Evolutionary conservation across 805 yeast species (phyloP).

Genomic region (Wickerhamomyces rabaulensis): DNA sequence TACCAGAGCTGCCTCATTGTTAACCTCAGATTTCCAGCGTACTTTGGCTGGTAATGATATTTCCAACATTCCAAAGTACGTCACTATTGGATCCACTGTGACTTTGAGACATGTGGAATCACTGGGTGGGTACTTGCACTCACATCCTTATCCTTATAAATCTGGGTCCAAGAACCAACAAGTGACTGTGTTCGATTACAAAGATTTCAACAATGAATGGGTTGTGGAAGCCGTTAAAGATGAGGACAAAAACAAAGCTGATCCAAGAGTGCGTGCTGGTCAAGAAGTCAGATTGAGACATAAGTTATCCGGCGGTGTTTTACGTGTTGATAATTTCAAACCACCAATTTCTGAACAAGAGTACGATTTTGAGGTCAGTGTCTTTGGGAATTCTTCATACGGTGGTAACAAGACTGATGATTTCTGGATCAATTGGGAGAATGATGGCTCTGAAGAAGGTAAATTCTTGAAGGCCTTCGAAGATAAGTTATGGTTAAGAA

Average conservation of each 20-base stretch:
- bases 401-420: conserved; percentile 65
- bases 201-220: conserved; percentile 69
- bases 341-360: conserved; percentile 93
- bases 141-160: conserved; percentile 60
- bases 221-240: conserved; percentile 42
- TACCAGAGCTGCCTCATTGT: conserved; percentile 53
- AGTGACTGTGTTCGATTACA: conserved; percentile 64
- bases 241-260: conserved; percentile 23
- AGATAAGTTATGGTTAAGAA: conserved; percentile 64
- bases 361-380: conserved; percentile 77
- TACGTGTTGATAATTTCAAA: conserved; percentile 62
- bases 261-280: conserved; percentile 24
- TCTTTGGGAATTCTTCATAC: conserved; percentile 58
- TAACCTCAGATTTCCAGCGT: conserved; percentile 67
- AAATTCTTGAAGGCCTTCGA: conserved; percentile 37
- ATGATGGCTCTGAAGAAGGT: conserved; percentile 22
- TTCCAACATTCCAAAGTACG: conserved; percentile 49
- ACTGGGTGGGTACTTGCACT: conserved; percentile 75
- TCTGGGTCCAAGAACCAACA: conserved; percentile 72
- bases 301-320: conserved; percentile 54
- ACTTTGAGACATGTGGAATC: conserved; percentile 67
- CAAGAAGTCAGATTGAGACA: conserved; percentile 67
- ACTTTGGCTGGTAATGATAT: conserved; percentile 41
- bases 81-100: conserved; percentile 67
- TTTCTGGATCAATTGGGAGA: conserved; percentile 43